Evolutionary conservation across 2,329 filamentous ascomycete genomes (phyloP).

Genomic region (Graphilbum sp.): DNA sequence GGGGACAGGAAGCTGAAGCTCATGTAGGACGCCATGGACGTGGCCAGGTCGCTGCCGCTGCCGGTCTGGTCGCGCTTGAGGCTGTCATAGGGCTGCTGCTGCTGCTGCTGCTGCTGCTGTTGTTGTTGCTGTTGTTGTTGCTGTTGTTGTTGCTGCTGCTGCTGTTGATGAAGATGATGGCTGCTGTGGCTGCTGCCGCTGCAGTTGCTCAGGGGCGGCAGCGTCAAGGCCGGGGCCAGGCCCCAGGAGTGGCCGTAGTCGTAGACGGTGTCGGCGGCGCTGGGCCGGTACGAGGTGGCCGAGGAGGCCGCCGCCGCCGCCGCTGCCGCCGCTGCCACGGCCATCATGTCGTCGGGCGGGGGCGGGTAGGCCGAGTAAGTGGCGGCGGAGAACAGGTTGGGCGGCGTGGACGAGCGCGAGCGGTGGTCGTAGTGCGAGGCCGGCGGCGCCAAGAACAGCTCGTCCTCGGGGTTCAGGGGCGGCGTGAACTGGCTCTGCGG

Average conservation of each 20-base stretch:
- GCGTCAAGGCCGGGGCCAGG: conserved; percentile 21
- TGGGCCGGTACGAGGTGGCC: neutral
- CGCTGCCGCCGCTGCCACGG: conserved; percentile 47
- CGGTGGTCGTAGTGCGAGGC: conserved; percentile 45
- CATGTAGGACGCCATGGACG: conserved; percentile 48
- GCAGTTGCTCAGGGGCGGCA: neutral
- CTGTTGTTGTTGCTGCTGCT: neutral
- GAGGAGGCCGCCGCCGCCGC: conserved; percentile 31
- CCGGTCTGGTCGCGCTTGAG: conserved; percentile 45
- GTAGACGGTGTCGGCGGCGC: conserved; percentile 14
- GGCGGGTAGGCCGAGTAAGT: conserved; percentile 50
- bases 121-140: neutral
- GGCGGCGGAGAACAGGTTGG: conserved; percentile 31
- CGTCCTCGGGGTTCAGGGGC: conserved; percentile 44
- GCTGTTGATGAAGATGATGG: neutral
- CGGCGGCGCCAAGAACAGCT: conserved; percentile 44
- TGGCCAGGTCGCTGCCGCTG: conserved; percentile 2
- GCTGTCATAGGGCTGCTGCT: neutral
- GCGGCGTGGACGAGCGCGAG: conserved; percentile 55
- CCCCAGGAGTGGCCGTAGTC: neutral
- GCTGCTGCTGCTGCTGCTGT: neutral
- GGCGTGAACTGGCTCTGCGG: conserved; percentile 42
- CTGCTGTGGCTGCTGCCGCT: no score
- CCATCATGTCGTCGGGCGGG: conserved; percentile 42
- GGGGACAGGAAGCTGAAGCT: conserved; percentile 48